These are phyloP conservation scores for Cardiospermum halicacabum DNA, from an alignment of 345 rosid species.

Conservation along the genomic window DNA sequence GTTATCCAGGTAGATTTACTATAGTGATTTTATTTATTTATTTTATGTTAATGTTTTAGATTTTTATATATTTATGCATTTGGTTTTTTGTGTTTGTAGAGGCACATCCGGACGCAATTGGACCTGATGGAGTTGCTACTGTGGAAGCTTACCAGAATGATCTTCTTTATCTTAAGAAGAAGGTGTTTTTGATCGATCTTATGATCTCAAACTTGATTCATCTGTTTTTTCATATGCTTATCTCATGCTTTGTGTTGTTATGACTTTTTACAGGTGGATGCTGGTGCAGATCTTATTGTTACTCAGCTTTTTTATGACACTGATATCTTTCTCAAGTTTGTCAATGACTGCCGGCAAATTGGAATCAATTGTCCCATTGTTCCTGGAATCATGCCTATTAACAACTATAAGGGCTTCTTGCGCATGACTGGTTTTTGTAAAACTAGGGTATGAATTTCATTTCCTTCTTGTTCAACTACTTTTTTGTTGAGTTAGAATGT, in stretches of 20 bases:
- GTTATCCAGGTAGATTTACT: conserved; percentile 69
- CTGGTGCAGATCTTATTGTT: conserved; percentile 88
- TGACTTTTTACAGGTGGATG: conserved; percentile 81
- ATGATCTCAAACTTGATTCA: too few species aligned
- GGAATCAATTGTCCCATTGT: conserved; percentile 87
- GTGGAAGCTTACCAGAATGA: conserved; percentile 68
- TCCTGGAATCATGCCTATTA: conserved; percentile 97
- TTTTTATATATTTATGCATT: too few species aligned
- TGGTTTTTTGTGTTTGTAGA: conserved; percentile 43
- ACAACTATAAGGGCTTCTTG: conserved; percentile 86
- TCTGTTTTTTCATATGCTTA: too few species aligned
- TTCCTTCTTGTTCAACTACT: not conserved
- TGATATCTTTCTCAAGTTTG: conserved; percentile 84
- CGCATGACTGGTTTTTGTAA: conserved; percentile 98
- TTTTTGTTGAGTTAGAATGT: too few species aligned
- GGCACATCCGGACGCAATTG: conserved; percentile 93
- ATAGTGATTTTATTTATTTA: too few species aligned
- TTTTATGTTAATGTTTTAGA: too few species aligned
- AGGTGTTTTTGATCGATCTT: conserved; percentile 42
- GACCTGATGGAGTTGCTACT: conserved; percentile 61
- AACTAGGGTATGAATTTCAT: conserved; percentile 53
- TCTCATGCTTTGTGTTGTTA: too few species aligned
- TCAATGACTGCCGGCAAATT: conserved; percentile 86
- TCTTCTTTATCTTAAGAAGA: conserved; percentile 82
- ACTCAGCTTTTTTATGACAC: conserved; percentile 93